Evolutionary conservation across 768 basidiomycete species (phyloP).

Genomic region (Clitopilus passeckerianus): DNA sequence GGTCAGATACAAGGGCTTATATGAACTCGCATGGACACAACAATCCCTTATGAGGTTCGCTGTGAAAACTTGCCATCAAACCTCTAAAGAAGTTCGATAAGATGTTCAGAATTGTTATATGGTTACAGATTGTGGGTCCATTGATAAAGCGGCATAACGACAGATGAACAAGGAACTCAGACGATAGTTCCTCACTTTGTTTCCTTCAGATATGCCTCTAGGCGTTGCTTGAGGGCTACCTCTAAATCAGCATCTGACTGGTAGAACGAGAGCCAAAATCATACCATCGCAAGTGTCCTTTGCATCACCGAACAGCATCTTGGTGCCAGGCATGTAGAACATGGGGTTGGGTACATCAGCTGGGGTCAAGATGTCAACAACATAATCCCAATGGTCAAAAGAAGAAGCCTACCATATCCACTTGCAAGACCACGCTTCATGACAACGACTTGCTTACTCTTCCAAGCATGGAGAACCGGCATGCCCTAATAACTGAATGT

Average conservation of each 20-base stretch:
- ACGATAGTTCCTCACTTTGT: background rate
- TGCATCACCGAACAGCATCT: slow-evolving; percentile 91
- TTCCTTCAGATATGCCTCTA: slow-evolving; percentile 11
- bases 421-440: slow-evolving; percentile 92
- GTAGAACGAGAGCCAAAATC: slow-evolving; percentile 4
- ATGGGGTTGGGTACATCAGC: slow-evolving; percentile 92
- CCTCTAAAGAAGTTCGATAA: no score
- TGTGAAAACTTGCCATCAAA: no score
- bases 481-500: slow-evolving; percentile 49
- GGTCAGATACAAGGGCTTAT: no score
- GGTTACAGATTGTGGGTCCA: no score
- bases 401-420: slow-evolving; percentile 62
- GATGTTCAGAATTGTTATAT: no score
- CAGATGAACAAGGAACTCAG: background rate
- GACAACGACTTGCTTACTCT: slow-evolving; percentile 87
- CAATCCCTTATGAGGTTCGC: no score
- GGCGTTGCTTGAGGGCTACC: slow-evolving; percentile 11
- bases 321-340: slow-evolving; percentile 89
- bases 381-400: background rate
- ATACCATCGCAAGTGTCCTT: slow-evolving; percentile 86
- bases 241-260: background rate
- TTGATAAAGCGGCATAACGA: background rate
- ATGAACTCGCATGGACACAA: no score
- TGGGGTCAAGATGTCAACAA: slow-evolving; percentile 18
- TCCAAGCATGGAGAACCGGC: slow-evolving; percentile 91